Evolutionary conservation across 2,329 filamentous ascomycete species (phyloP), one percentile per base, ranked within the genome.

Genomic region (Colletotrichum chrysophilum): DNA sequence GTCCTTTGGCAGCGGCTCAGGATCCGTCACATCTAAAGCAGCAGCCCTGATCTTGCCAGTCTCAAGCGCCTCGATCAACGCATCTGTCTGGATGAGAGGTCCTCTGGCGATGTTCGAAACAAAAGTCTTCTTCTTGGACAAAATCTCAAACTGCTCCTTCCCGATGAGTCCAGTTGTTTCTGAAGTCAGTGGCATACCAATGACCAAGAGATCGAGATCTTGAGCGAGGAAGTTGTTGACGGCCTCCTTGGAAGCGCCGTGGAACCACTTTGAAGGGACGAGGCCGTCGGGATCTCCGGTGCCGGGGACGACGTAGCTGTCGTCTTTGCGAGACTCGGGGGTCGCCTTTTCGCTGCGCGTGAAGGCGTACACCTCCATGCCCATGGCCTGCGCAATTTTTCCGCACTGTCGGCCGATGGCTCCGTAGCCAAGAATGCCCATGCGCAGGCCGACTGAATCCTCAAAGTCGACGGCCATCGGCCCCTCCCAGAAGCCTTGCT

Each of bases 1-100:
- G 28, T 92, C 90, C 14, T 84, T 80, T 0, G 93, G 93, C 76
- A 95, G 81, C 0, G 94, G 94, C 81, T 95, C 94, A 0, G 93
- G 93, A 76, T 95, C 93, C 2, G 93, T 92, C 1, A 95, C 94
- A 81, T 95, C 93, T 32, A 95, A 82, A 4, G 93, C 93, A 0
- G 93, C 93, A 13, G 93, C 93, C 18, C 85, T 62, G 56, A 85
- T 82, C 69, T 80, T 79, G 16, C 80, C 83, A 5, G 78, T 73
- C 30, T 84, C 79, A 9, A 95, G 83, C 0, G 92, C 91, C 4
- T 85, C 85, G 13, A 94, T 85, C 43, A 95, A 82, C 0, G 90
- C 92, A 12, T 87, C 81, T 0, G 82, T 82, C 55, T 87, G 80
- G 26, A 88, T 78, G n/a, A 87, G 79, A 16, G 79, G 72, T 1